Evolutionary conservation across 2,329 filamentous ascomycete genomes (phyloP).

Genomic region (Neurospora sp.): DNA sequence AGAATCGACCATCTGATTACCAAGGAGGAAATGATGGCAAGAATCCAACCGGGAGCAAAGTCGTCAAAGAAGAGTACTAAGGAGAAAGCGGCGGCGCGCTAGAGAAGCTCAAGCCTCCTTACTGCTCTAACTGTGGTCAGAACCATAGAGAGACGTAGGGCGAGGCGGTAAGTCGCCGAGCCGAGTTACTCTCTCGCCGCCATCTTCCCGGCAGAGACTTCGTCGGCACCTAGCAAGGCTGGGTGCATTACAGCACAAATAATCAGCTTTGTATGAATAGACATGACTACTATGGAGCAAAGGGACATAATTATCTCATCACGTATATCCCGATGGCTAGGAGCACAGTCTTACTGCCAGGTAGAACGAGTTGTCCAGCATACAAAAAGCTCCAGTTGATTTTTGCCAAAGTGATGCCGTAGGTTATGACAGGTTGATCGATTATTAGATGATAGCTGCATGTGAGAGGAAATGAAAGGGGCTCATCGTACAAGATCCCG

Average conservation of each 20-base stretch:
- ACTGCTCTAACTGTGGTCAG: background rate
- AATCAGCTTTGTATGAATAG: background rate
- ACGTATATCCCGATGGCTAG: background rate
- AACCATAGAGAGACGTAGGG: background rate
- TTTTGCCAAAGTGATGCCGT: background rate
- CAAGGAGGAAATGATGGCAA: conserved; percentile 99
- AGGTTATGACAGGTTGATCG: background rate
- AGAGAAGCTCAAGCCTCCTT: background rate
- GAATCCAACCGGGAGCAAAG: conserved; percentile 62
- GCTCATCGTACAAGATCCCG: background rate
- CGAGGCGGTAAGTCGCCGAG: background rate
- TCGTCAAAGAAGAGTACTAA: conserved; percentile 24
- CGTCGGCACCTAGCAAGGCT: background rate
- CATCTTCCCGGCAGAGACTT: background rate
- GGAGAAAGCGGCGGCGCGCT: conserved; percentile 24
- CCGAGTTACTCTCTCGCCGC: background rate
- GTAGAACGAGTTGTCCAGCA: background rate
- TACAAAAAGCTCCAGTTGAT: background rate
- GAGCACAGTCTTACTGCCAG: background rate
- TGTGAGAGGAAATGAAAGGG: background rate
- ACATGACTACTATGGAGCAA: background rate
- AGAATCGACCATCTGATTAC: conserved; percentile 95
- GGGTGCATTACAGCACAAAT: background rate
- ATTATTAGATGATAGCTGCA: no score
- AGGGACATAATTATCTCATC: background rate